These are phyloP conservation scores for Arabidopsis suecica DNA, from an alignment of 345 rosid species.

Conservation along the genomic window DNA sequence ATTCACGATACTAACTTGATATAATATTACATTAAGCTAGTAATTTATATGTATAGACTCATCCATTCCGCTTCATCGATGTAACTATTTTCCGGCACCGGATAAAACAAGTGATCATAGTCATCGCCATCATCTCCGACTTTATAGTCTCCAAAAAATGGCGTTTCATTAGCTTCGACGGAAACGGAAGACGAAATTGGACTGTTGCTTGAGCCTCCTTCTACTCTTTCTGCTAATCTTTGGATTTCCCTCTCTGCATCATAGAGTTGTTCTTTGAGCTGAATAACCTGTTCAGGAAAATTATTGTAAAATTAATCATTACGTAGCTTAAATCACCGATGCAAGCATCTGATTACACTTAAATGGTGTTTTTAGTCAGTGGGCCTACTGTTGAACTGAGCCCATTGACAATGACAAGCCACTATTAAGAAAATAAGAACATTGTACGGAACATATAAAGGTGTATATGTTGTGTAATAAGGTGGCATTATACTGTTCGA, in stretches of 20 bases:
- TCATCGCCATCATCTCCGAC: conserved; percentile 51
- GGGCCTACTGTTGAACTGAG: background rate
- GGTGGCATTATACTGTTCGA: conserved; percentile 51
- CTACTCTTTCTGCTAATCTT: conserved; percentile 53
- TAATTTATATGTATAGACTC: conserved; percentile 45
- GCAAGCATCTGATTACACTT: background rate
- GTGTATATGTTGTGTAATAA: conserved; percentile 44
- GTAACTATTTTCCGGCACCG: conserved; percentile 50
- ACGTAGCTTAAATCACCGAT: conserved; percentile 31
- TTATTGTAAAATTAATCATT: background rate
- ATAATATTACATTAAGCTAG: conserved; percentile 1
- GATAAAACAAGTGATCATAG: conserved; percentile 48
- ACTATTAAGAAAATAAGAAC: conserved; percentile 1
- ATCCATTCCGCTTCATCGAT: conserved; percentile 65
- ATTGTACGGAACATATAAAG: conserved; percentile 24
- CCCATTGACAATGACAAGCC: conserved; percentile 35
- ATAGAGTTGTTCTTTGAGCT: conserved; percentile 61
- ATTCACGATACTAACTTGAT: conserved; percentile 6
- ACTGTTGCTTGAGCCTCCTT: conserved; percentile 54
- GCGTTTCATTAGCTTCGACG: conserved; percentile 46
- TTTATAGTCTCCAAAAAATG: conserved; percentile 56
- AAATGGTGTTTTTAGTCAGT: conserved; percentile 2
- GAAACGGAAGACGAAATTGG: conserved; percentile 63
- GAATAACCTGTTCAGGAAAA: conserved; percentile 50
- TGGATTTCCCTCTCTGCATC: conserved; percentile 69